Evolutionary conservation across 129 eudicot genomes (phyloP).

Genomic region (Escallonia herrerae): DNA sequence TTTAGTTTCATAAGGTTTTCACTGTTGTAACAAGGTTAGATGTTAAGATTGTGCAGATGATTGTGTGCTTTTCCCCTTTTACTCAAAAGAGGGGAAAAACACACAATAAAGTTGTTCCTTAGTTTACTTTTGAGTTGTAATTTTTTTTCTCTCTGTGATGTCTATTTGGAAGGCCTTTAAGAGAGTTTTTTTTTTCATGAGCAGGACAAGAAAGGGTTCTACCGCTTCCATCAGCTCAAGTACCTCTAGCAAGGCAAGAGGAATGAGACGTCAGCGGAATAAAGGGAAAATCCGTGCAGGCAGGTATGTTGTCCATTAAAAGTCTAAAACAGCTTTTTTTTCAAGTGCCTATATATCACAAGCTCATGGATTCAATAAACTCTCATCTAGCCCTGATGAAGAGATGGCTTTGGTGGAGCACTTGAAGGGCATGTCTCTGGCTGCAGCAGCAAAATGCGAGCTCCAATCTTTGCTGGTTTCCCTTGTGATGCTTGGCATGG

Average conservation of each 20-base stretch:
- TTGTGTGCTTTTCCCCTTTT: too few species aligned
- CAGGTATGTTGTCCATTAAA: conserved; percentile 43
- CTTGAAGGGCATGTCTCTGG: conserved; percentile 72
- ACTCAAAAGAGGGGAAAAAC: too few species aligned
- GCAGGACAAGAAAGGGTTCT: conserved; percentile 66
- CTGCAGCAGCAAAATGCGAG: conserved; percentile 62
- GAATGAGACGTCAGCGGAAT: conserved; percentile 62
- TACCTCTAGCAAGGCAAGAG: conserved; percentile 63
- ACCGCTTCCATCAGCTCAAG: conserved; percentile 64
- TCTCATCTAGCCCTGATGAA: conserved; percentile 65
- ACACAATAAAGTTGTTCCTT: not conserved
- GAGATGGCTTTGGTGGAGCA: conserved; percentile 91
- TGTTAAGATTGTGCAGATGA: too few species aligned
- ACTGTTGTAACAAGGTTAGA: too few species aligned
- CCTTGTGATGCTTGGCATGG: conserved; percentile 76
- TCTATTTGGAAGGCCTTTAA: not conserved
- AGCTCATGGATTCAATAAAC: not conserved
- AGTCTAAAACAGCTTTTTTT: not conserved
- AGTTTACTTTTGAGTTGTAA: not conserved
- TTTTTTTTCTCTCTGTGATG: not conserved
- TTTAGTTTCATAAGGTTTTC: too few species aligned
- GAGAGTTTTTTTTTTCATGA: conserved; percentile 13
- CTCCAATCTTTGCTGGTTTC: conserved; percentile 63
- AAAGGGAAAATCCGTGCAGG: conserved; percentile 97
- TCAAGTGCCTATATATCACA: not conserved